These are phyloP conservation scores for Incumbomyces delicatus DNA, from an alignment of 2,329 filamentous ascomycete genomes.

Conservation along the genomic window DNA sequence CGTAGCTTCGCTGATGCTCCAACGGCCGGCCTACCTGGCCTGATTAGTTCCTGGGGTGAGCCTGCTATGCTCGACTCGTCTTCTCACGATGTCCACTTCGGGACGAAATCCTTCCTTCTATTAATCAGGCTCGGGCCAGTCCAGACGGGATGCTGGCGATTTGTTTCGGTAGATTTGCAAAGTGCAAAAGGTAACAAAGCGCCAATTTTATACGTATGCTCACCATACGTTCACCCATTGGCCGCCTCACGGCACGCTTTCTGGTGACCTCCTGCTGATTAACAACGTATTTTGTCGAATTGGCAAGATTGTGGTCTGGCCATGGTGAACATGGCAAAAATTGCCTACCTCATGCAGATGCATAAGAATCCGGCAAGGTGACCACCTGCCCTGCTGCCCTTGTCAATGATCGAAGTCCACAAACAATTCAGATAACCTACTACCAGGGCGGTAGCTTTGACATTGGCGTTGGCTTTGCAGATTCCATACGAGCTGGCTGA, in stretches of 20 bases:
- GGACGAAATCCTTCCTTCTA: too few species aligned
- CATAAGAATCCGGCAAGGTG: conserved; percentile 2
- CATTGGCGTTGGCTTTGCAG: neutral
- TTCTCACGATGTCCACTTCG: too few species aligned
- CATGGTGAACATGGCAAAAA: neutral
- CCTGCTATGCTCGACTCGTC: too few species aligned
- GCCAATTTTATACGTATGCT: too few species aligned
- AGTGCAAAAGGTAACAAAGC: too few species aligned
- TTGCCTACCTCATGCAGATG: conserved; percentile 1
- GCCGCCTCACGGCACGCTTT: neutral
- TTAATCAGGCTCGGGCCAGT: too few species aligned
- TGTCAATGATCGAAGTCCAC: neutral
- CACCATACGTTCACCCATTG: too few species aligned
- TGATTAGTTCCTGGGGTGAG: too few species aligned
- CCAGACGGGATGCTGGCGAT: too few species aligned
- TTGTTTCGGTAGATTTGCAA: too few species aligned
- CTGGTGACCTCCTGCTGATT: neutral
- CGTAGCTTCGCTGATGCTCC: too few species aligned
- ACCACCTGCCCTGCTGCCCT: neutral
- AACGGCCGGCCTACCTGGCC: too few species aligned
- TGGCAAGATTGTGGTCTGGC: neutral
- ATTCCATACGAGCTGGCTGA: neutral
- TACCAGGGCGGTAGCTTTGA: neutral
- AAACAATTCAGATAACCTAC: neutral
- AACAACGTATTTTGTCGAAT: neutral